Evolutionary conservation across 1,139 yeast genomes (phyloP).

Genomic region (Yamadazyma buinensis): DNA sequence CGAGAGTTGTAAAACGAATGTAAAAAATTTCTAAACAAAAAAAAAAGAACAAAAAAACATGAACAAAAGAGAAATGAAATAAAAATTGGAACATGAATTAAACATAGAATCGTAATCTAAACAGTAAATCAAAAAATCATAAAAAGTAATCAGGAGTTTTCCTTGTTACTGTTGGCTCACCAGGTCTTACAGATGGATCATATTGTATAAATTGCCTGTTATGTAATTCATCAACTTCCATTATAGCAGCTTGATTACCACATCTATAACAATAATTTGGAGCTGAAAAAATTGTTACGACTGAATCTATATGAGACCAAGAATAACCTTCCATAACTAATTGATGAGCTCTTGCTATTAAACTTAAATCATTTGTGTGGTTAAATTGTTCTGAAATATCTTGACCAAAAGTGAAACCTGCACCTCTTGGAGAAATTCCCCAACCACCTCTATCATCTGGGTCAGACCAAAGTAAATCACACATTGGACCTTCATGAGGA

Average conservation of each 20-base stretch:
- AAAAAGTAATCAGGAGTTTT: constrained; percentile 94
- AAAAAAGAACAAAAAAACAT: too few relatives aligned
- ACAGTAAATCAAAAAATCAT: constrained; percentile 23
- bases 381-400: constrained; percentile 60
- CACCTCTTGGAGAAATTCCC: constrained; percentile 98
- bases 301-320: constrained; percentile 81
- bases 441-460: constrained; percentile 96
- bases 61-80: too few relatives aligned
- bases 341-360: constrained; percentile 97
- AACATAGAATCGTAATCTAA: too few relatives aligned
- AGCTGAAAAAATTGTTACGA: constrained; percentile 97
- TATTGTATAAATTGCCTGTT: constrained; percentile 88
- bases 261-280: constrained; percentile 97
- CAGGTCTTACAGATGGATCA: constrained; percentile 93
- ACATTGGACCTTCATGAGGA: constrained; percentile 99
- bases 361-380: constrained; percentile 81
- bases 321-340: constrained; percentile 94
- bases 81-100: constrained; percentile 1
- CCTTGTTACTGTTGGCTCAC: constrained; percentile 93
- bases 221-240: constrained; percentile 95
- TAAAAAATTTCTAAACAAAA: too few relatives aligned
- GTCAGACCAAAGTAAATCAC: constrained; percentile 95
- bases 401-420: constrained; percentile 74
- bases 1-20: too few relatives aligned
- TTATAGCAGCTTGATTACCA: constrained; percentile 98